Evolutionary conservation across 345 rosid species (phyloP).

Genomic region (Trapa incisa): DNA sequence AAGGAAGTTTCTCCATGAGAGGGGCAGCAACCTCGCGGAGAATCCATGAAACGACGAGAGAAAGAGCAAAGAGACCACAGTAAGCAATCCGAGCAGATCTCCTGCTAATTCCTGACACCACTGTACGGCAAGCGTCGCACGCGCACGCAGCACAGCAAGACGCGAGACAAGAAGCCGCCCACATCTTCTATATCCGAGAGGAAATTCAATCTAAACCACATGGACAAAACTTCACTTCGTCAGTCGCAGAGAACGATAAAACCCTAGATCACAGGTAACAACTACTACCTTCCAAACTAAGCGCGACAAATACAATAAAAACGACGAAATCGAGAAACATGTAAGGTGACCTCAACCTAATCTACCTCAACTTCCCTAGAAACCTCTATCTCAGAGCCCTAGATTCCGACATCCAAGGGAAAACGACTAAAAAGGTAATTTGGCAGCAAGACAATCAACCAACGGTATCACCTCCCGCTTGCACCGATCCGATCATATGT

Average conservation of each 20-base stretch:
- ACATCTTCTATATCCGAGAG: constrained; percentile 37
- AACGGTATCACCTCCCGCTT: background rate
- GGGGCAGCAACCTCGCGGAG: constrained; percentile 98
- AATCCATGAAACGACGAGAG: constrained; percentile 85
- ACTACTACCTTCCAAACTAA: background rate
- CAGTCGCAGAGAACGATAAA: background rate
- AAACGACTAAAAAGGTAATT: background rate
- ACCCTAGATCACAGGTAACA: background rate
- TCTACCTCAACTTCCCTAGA: background rate
- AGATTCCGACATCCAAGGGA: background rate
- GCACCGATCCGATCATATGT: background rate
- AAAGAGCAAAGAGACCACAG: constrained; percentile 92
- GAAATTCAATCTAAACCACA: constrained; percentile 5
- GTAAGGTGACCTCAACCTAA: background rate
- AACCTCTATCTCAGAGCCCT: background rate
- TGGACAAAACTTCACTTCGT: background rate
- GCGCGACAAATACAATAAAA: background rate
- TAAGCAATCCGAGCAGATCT: constrained; percentile 95
- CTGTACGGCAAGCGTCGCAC: constrained; percentile 87
- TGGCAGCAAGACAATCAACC: background rate
- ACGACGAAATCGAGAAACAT: background rate
- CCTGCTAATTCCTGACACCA: constrained; percentile 83
- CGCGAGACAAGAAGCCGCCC: constrained; percentile 98
- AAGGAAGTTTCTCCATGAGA: constrained; percentile 93
- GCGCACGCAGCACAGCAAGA: constrained; percentile 98